Evolutionary conservation across 2,329 filamentous ascomycete genomes (phyloP).

Genomic region (Fragosphaeria purpurea): DNA sequence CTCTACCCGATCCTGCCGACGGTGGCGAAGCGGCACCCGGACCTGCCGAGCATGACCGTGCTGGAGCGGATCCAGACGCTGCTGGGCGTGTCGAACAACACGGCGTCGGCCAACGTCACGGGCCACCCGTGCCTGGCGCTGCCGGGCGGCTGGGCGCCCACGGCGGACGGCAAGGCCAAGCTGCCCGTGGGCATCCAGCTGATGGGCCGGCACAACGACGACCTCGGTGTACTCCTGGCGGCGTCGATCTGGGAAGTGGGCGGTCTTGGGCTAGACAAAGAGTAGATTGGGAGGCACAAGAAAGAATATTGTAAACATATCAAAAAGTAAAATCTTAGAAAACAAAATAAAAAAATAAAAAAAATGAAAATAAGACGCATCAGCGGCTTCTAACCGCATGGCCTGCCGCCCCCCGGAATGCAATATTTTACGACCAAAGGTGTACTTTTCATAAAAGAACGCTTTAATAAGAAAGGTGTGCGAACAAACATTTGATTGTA

Average conservation of each 20-base stretch:
- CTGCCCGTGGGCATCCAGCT: slow-evolving; percentile 24
- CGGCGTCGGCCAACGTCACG: slow-evolving; percentile 38
- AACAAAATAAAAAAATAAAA: too few species aligned
- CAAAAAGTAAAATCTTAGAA: too few species aligned
- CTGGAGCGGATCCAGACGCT: slow-evolving; percentile 31
- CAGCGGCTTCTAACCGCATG: too few species aligned
- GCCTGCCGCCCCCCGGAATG: too few species aligned
- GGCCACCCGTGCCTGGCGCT: slow-evolving; percentile 40
- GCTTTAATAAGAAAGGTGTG: too few species aligned
- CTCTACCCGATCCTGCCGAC: slow-evolving; percentile 36
- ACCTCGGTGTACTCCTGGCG: slow-evolving; percentile 19
- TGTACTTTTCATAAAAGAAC: too few species aligned
- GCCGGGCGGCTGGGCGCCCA: slow-evolving; percentile 27
- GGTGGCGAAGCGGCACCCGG: slow-evolving; percentile 32
- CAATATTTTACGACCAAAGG: too few species aligned
- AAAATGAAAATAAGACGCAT: too few species aligned
- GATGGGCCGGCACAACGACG: slow-evolving; percentile 19
- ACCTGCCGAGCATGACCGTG: slow-evolving; percentile 19
- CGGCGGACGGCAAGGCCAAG: slow-evolving; percentile 12
- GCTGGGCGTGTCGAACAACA: slow-evolving; percentile 34
- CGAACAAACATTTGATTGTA: too few species aligned
- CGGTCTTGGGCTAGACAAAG: slow-evolving; percentile 16
- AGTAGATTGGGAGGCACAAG: not conserved
- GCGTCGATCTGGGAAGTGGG: slow-evolving; percentile 22
- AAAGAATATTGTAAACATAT: too few species aligned